Percentiles rank a stretch among this genome's conserved stretches.
Evolutionary conservation across 225 moss, liverwort and hornwort species (phyloP).

Genomic region (Bryum argenteum): DNA sequence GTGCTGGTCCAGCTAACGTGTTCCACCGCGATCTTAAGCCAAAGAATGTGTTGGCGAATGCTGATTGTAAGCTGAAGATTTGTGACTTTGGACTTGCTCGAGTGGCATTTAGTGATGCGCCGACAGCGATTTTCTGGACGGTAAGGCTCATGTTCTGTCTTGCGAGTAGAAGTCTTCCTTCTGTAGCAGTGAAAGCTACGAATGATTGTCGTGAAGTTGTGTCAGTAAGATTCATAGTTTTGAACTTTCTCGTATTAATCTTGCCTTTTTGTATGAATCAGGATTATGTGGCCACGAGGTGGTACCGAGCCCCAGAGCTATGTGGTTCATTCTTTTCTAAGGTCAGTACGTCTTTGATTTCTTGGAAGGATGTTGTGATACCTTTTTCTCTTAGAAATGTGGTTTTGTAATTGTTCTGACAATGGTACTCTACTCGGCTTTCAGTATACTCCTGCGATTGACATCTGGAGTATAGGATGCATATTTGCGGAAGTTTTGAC

Average conservation of each 20-base stretch:
- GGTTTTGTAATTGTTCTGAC: constrained; percentile 12
- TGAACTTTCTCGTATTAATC: neutral
- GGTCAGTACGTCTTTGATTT: constrained; percentile 44
- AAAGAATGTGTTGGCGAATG: constrained; percentile 98
- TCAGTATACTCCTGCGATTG: constrained; percentile 99
- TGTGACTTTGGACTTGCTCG: constrained; percentile 99
- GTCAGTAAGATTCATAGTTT: constrained; percentile 3
- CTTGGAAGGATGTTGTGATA: constrained; percentile 9
- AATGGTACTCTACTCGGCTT: constrained; percentile 25
- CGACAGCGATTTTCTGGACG: constrained; percentile 99
- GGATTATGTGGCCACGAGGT: constrained; percentile 99
- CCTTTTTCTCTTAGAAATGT: neutral
- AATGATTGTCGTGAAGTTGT: neutral
- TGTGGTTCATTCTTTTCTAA: constrained; percentile 99
- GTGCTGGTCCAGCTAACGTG: constrained; percentile 81
- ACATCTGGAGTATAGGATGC: constrained; percentile 99
- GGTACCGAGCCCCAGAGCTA: constrained; percentile 99
- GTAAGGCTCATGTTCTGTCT: constrained; percentile 40
- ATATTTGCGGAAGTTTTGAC: constrained; percentile 99
- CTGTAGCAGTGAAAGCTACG: neutral
- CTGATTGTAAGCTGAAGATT: constrained; percentile 99
- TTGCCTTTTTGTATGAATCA: constrained; percentile 39
- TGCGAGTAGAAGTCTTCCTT: neutral
- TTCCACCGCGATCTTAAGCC: constrained; percentile 99
- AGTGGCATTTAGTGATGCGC: constrained; percentile 98